Evolutionary conservation across 192 early-diverging fungal species (phyloP), one percentile per base, ranked within the genome.

Genomic region (Coemansia sp.): DNA sequence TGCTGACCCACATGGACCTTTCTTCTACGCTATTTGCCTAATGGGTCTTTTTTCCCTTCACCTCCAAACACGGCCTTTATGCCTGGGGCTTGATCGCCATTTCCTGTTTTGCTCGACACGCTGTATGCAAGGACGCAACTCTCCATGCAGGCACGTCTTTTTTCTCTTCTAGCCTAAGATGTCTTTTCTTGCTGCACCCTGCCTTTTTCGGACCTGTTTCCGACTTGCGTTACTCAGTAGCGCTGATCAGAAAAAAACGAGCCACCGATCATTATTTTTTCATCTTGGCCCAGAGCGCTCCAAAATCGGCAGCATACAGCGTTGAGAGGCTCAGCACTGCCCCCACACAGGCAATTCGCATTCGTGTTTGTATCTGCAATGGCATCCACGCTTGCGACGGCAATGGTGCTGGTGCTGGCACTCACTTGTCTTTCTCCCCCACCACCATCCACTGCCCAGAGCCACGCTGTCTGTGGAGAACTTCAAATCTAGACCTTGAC

Each of bases 81-180:
- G 39, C 17, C 45, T 48, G 45, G 45, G 14, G 45, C 45, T 48
- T 48, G 45, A 48, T 48, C 45, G 45, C 11, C 45, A 48, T 48
- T 48, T 48, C 45, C 45, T 48, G 45, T 48, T 48, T 41, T 41
- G 39, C 39, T 41, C 39, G 39, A 11, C 3, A 56, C 33, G 55
- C 55, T 33, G 3, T 56, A 59, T 59, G 57, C 57, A 59, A 59
- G 57, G 45, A 48, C 12, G 8, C 14, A 15, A 48, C 12, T 48
- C 45, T 59, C 57, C 57, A 59, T 59, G 57, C 57, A 59, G 57
- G 57, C 57, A 59, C 57, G 45, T 48, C 45, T 48, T 48, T 48
- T 48, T 48, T 48, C 11, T 9, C 11, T 22, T 56, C 54, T 56
- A 12, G 4, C 28, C 33, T 28, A 20, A 4, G 39, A 0, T 18